These are phyloP conservation scores for Botrytis cinerea DNA, from an alignment of 2,329 filamentous ascomycete species.

Conservation along the genomic window DNA sequence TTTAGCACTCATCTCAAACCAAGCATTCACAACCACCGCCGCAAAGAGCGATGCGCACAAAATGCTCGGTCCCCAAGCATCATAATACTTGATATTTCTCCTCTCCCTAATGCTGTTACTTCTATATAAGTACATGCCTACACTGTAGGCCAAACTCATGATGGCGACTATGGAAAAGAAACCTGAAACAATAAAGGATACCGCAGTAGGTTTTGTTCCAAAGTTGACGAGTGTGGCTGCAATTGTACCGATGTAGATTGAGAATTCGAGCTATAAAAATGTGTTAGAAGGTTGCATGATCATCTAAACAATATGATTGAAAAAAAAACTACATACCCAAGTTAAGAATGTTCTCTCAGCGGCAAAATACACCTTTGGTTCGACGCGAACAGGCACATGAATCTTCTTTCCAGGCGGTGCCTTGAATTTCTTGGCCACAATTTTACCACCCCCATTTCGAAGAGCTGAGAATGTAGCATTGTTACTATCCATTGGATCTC, in stretches of 20 bases:
- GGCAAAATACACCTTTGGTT: conserved; percentile 97
- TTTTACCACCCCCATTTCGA: conserved; percentile 55
- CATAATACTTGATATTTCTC: conserved; percentile 87
- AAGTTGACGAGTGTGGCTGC: conserved; percentile 85
- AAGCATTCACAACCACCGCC: conserved; percentile 80
- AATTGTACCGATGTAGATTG: conserved; percentile 88
- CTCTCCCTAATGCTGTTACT: conserved; percentile 81
- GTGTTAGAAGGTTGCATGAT: neutral
- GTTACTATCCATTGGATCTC: conserved; percentile 24
- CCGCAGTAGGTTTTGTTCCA: conserved; percentile 55
- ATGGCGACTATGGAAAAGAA: conserved; percentile 83
- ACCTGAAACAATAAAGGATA: conserved; percentile 69
- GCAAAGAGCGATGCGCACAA: conserved; percentile 73
- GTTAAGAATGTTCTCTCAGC: conserved; percentile 94
- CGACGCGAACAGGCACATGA: conserved; percentile 91
- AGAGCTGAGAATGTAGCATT: conserved; percentile 58
- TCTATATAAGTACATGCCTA: conserved; percentile 84
- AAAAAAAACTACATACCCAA: conserved; percentile 63
- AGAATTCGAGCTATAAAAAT: conserved; percentile 76
- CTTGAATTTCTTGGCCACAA: conserved; percentile 64
- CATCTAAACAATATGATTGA: conserved; percentile 21
- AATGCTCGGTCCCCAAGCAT: conserved; percentile 78
- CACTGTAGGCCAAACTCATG: conserved; percentile 76
- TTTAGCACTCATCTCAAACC: conserved; percentile 67
- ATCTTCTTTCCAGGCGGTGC: conserved; percentile 86